phyloP scores from a whole-genome alignment of 2,329 filamentous ascomycete species.

The Boeremia lycopersici region DNA sequence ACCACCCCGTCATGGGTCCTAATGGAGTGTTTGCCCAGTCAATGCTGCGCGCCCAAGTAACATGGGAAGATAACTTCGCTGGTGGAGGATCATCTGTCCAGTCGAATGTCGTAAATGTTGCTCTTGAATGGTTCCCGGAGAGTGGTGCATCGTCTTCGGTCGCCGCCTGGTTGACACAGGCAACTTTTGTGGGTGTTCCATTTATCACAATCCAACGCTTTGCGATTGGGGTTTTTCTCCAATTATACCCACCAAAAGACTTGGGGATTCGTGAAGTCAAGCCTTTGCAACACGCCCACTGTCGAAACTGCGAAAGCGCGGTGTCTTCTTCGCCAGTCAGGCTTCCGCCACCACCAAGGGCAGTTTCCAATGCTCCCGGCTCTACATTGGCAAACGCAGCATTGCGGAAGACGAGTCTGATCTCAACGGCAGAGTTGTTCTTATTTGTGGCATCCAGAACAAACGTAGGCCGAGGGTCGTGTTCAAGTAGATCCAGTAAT shows the following conservation, averaged over 20 bases:
- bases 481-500: slow-evolving; percentile 28
- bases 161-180: not conserved
- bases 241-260: slow-evolving; percentile 13
- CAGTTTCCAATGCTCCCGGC: slow-evolving; percentile 13
- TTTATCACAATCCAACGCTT: slow-evolving; percentile 32
- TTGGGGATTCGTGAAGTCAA: slow-evolving; percentile 1
- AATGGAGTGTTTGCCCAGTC: slow-evolving; percentile 75
- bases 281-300: slow-evolving; percentile 19
- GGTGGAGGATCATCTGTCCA: slow-evolving; percentile 27
- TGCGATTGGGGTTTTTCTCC: slow-evolving; percentile 23
- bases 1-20: slow-evolving; percentile 75
- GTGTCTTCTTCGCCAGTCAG: not conserved
- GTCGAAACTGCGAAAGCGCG: slow-evolving; percentile 19
- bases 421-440: not conserved
- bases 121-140: slow-evolving; percentile 3
- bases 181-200: not conserved
- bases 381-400: slow-evolving; percentile 23
- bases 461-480: slow-evolving; percentile 29
- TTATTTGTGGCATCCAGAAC: slow-evolving; percentile 17
- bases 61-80: slow-evolving; percentile 14
- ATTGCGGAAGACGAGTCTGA: slow-evolving; percentile 25
- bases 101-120: slow-evolving; percentile 17
- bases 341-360: slow-evolving; percentile 7
- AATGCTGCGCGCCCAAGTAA: slow-evolving; percentile 56
- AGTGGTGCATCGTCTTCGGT: not conserved